Evolutionary conservation across 2,329 filamentous ascomycete genomes (phyloP).

Genomic region (Aspergillus sp.): DNA sequence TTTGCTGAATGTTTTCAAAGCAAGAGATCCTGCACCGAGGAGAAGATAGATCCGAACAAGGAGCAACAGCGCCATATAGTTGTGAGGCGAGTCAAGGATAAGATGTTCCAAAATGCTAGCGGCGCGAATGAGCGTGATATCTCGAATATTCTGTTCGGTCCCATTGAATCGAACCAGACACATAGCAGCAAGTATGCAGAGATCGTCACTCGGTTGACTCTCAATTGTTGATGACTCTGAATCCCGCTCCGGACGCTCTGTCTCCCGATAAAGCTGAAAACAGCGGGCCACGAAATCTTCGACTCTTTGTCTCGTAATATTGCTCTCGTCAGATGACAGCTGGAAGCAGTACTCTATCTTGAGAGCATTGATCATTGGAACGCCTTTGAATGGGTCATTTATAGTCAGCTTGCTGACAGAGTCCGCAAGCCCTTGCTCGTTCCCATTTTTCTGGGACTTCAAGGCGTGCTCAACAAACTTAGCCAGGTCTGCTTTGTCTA

Average conservation of each 20-base stretch:
- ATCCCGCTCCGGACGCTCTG: slow-evolving; percentile 12
- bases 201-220: slow-evolving; percentile 35
- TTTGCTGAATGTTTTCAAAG: slow-evolving; percentile 36
- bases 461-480: slow-evolving; percentile 20
- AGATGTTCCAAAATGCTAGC: slow-evolving; percentile 32
- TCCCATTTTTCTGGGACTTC: slow-evolving; percentile 10
- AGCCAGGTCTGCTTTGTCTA: slow-evolving; percentile 18
- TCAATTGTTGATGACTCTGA: slow-evolving; percentile 29
- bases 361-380: slow-evolving; percentile 33
- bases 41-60: slow-evolving; percentile 36
- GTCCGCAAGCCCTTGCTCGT: slow-evolving; percentile 14
- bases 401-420: not conserved
- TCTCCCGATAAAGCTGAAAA: slow-evolving; percentile 23
- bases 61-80: slow-evolving; percentile 37
- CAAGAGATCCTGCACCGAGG: slow-evolving; percentile 37
- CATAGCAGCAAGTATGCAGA: slow-evolving; percentile 37
- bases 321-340: slow-evolving; percentile 22
- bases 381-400: slow-evolving; percentile 14
- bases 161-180: slow-evolving; percentile 25
- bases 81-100: slow-evolving; percentile 35
- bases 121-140: slow-evolving; percentile 27
- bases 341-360: slow-evolving; percentile 36
- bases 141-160: slow-evolving; percentile 13
- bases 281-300: slow-evolving; percentile 33
- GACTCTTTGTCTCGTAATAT: slow-evolving; percentile 16